Evolutionary conservation across 140 eudicot species (phyloP), one percentile per base, ranked within the genome.

Genomic region (Bidens hawaiensis): DNA sequence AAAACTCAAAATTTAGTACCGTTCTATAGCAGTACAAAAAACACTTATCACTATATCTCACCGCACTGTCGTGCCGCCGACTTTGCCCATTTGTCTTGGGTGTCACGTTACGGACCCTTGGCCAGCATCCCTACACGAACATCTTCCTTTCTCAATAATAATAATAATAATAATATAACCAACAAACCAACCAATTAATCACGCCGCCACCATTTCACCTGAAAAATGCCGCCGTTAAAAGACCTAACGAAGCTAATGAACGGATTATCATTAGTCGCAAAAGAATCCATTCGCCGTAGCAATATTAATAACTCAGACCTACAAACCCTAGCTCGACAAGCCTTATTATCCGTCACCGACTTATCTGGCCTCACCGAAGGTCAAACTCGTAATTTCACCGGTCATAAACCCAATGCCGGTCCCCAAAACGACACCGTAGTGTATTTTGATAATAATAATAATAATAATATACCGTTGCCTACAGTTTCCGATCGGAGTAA

Each of bases 291-390:
- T 51, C 41, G 25, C 49, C 54, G 38, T 2, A 15, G 16, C 56
- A 41, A 67, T 25, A 47, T 53, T 34, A 65, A 60, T 45, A 60
- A 47, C 13, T 52, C 72, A 18, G 74, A 57, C 30, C 40, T 89
- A 15, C 82, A 78, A 74, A 43, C 82, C 77, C 70, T 87, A 19
- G 34, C 82, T 9, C 78, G 73, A 25, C 81, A 51, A 62, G 79
- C 83, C 40, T 10, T 89, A 0, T 58, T 86, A 56, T 73, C 95
- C 38, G 83, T 81, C 61, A 79, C 97, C 34, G 86, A 86, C 45
- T 3, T 81, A 15, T 62, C 94, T 23, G 94, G 97, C 6, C 83
- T 89, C 38, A 89, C 97, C 10, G 77, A 75, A 70, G 95, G 97
- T 51, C 66, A 67, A 10, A 31, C 70, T 24, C 81, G 68, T 4